Base-by-base conservation (phyloP, 768 basidiomycete genomes). In the Calocera viscosa region DNA sequence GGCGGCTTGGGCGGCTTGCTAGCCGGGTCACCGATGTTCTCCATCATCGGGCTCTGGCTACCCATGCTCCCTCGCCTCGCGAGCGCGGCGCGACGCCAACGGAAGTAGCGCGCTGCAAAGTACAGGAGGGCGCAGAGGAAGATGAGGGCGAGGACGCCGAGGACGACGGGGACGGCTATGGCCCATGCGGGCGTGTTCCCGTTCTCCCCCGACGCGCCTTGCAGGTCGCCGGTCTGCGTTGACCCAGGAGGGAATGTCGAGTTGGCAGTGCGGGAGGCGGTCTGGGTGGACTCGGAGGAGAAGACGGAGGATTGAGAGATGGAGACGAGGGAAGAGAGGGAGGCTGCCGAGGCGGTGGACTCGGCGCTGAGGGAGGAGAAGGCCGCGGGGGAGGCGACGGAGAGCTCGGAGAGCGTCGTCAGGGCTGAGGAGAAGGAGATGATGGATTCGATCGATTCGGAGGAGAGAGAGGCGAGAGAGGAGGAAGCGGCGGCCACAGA, bases 91-190 rank as follows among this genome's bases (percentile, higher is more conserved):
- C 89, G 47, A 84, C 79, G 65, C 86, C 86, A 17, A 66, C 67
- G 28, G 67, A 26, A 66, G 28, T 17, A 24, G 41, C 22, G 34
- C 24, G 49, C 32, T 34, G 63, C 82, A 75, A 91, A 77, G 80
- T 90, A 91, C 39, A 80, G 78, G 65, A 91, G 82, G 64, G 87
- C 75, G 70, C 86, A 84, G 3, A 83, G 79, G 16, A 88, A 84
- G 47, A 84, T 81, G 69, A 93, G 85, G 66, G 91, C 90, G 68
- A 93, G 80, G 77, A 92, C 87, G 28, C 90, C 91, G 28, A 94
- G 83, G 43, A 94, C 83, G 60, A 87, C 88, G 65, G 94, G 90
- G 70, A 94, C 87, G 65, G 94, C 91, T 72, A 94, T 94, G 11
- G 90, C 93, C 92, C 91, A 94, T 73, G 84, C 84, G 10, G 91